A percentile compares a stretch with the other conserved stretches of the same genome.
phyloP scores from a whole-genome alignment of 306 rosid genomes.

The Leucaena leucocephala region DNA sequence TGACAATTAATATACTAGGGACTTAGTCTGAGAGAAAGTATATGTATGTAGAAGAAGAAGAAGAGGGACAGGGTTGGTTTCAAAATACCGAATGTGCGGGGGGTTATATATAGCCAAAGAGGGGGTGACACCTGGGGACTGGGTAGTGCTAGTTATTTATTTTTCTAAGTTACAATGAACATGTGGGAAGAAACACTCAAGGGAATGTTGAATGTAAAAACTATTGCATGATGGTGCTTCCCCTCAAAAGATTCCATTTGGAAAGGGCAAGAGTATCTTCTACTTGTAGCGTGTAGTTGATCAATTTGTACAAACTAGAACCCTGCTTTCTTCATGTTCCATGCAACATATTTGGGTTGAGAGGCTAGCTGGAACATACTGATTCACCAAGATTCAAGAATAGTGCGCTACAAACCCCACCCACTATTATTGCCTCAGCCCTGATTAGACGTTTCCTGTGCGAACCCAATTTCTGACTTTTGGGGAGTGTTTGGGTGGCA shows the following conservation, averaged over 20 bases:
- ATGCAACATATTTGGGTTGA: conserved; percentile 41
- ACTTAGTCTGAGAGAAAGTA: background rate
- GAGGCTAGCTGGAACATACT: background rate
- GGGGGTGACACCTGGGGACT: background rate
- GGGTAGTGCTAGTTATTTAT: background rate
- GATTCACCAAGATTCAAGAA: conserved; percentile 18
- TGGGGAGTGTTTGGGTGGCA: conserved; percentile 10
- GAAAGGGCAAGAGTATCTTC: conserved; percentile 38
- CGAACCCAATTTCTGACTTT: conserved; percentile 46
- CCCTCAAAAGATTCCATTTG: conserved; percentile 46
- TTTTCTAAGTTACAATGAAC: conserved; percentile 7
- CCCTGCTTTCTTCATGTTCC: conserved; percentile 53
- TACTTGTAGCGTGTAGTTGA: conserved; percentile 19
- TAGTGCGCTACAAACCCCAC: conserved; percentile 30
- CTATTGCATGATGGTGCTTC: conserved; percentile 43
- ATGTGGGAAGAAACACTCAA: conserved; percentile 3
- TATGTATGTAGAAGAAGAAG: background rate
- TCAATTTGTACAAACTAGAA: background rate
- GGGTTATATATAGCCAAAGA: conserved; percentile 56
- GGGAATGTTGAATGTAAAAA: conserved; percentile 37
- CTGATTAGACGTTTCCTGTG: conserved; percentile 61
- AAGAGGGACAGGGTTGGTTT: conserved; percentile 26
- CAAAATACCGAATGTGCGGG: background rate
- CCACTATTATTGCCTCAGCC: conserved; percentile 25
- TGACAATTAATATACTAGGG: background rate